Base-by-base conservation (phyloP, 1,284 basidiomycete species). In the Mycena citricolor region DNA sequence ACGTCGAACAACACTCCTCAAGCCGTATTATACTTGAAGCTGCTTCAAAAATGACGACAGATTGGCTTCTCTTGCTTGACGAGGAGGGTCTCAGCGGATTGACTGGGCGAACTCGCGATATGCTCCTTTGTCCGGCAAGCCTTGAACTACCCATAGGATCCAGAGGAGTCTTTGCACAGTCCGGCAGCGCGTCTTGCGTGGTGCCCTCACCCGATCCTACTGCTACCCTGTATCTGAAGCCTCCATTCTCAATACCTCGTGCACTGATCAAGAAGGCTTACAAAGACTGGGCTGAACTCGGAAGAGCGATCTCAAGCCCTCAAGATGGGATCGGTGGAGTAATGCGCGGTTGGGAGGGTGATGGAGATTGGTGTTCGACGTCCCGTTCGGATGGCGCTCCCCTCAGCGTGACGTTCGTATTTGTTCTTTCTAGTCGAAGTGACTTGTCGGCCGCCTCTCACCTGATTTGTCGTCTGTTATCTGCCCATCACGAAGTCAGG, bases 1-100 rank as follows among this genome's bases (percentile, higher is more conserved):
- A 50, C 24, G n/a, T 11, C 26, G 26, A 11, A 11, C 26, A 11
- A 11, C 26, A n/a, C n/a, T n/a, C 11, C 26, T n/a, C 26, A 11
- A 11, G 26, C 11, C 26, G 11, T n/a, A 11, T 11, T n/a, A 38
- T 66, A 8, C 50, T 78, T 5, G 58, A 61, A 30, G 59, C 62
- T 23, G 63, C 68, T 23, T 55, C 62, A 4, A 66, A 66, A 14
- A 59, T 68, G 8, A 61, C 67, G 7, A 71, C 75, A 1, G 67
- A 72, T 14, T 76, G 74, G 70, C 56, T 77, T 6, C 66, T 85
- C 16, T 40, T 84, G 10, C 61, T 83, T 32, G 74, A 77, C 32
- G 65, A 72, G 31, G 46, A 60, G 26, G 76, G 69, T 4, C 51
- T 82, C 7, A 14, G 52, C 3, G 40, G 55, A 5, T 32, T 71